Percentiles rank a stretch among this genome's conserved stretches.
These are phyloP conservation scores for Pulveroboletus frians DNA, from an alignment of 768 basidiomycete genomes.

Conservation along the genomic window DNA sequence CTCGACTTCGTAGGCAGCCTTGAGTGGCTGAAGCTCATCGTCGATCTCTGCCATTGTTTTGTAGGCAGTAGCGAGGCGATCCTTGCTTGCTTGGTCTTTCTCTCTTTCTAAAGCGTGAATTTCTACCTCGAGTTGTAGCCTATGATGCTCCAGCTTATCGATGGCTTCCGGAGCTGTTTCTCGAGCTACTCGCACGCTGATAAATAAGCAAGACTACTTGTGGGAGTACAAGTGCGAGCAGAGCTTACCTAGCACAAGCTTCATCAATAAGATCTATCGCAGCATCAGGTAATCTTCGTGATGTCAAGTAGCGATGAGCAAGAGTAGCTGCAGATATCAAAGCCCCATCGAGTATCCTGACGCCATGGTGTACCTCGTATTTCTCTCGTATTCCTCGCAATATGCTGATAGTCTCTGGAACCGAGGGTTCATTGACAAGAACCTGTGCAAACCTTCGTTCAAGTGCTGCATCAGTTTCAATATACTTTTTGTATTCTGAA, in stretches of 20 bases:
- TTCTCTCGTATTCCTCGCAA: slow-evolving; percentile 92
- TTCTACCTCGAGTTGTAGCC: slow-evolving; percentile 90
- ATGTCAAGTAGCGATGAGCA: slow-evolving; percentile 89
- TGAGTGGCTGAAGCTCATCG: slow-evolving; percentile 76
- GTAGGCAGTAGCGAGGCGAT: slow-evolving; percentile 65
- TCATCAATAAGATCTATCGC: slow-evolving; percentile 94
- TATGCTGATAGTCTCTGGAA: slow-evolving; percentile 88
- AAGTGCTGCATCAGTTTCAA: slow-evolving; percentile 88
- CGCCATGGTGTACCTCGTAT: slow-evolving; percentile 90
- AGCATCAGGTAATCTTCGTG: slow-evolving; percentile 71
- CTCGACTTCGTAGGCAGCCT: slow-evolving; percentile 82
- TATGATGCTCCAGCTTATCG: slow-evolving; percentile 83
- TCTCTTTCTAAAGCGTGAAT: slow-evolving; percentile 92
- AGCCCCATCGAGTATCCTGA: slow-evolving; percentile 82
- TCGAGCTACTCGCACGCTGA: slow-evolving; percentile 80
- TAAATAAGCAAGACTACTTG: slow-evolving; percentile 2
- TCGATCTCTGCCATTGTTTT: slow-evolving; percentile 81
- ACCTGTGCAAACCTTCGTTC: slow-evolving; percentile 94
- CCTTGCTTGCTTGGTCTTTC: slow-evolving; percentile 84
- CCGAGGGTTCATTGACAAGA: slow-evolving; percentile 84
- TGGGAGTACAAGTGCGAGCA: neutral
- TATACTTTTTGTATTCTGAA: slow-evolving; percentile 87
- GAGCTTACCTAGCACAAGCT: slow-evolving; percentile 73
- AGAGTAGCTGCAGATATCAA: slow-evolving; percentile 86
- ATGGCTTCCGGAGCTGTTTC: slow-evolving; percentile 94